Conservation (phyloP, 495 filamentous ascomycete species). For the Tuber umbilicatum region DNA sequence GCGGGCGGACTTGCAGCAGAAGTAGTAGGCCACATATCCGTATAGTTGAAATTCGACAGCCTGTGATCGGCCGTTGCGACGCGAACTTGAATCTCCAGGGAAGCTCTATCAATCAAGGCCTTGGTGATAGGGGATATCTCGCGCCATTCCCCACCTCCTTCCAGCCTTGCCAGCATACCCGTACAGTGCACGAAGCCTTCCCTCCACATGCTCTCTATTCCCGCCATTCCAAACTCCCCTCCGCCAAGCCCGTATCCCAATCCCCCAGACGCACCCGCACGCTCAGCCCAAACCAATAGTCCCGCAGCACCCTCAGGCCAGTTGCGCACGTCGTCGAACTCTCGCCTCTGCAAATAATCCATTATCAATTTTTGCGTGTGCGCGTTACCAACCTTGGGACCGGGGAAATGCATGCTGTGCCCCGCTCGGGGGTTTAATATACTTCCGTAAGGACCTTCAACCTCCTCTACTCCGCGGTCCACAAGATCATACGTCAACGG, state of each 20-base stretch:
- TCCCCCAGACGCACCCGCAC: conserved; percentile 44
- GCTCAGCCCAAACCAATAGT: conserved; percentile 60
- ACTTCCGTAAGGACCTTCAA: conserved; percentile 36
- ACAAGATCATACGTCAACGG: conserved; percentile 35
- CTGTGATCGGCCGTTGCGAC: conserved; percentile 56
- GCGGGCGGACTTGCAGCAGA: conserved; percentile 43
- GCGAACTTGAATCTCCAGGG: conserved; percentile 57
- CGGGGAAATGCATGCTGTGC: conserved; percentile 28
- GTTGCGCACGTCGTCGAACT: conserved; percentile 62
- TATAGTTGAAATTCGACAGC: conserved; percentile 55
- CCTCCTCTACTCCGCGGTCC: conserved; percentile 36
- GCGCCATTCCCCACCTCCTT: conserved; percentile 53
- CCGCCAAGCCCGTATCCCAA: conserved; percentile 31
- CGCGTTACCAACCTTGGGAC: conserved; percentile 32
- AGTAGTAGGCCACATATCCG: conserved; percentile 55
- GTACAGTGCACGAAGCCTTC: conserved; percentile 63
- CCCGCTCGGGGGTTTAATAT: conserved; percentile 19
- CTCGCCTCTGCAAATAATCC: conserved; percentile 52
- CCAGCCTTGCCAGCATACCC: conserved; percentile 55
- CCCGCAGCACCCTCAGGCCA: conserved; percentile 56
- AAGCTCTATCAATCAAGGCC: conserved; percentile 57
- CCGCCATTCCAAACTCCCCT: conserved; percentile 36
- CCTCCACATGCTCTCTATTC: conserved; percentile 60
- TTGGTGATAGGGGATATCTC: conserved; percentile 57
- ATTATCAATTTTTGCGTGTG: conserved; percentile 45